Conservation (phyloP, 352 stramenopile genomes). For the Phytophthora hibernalis region DNA sequence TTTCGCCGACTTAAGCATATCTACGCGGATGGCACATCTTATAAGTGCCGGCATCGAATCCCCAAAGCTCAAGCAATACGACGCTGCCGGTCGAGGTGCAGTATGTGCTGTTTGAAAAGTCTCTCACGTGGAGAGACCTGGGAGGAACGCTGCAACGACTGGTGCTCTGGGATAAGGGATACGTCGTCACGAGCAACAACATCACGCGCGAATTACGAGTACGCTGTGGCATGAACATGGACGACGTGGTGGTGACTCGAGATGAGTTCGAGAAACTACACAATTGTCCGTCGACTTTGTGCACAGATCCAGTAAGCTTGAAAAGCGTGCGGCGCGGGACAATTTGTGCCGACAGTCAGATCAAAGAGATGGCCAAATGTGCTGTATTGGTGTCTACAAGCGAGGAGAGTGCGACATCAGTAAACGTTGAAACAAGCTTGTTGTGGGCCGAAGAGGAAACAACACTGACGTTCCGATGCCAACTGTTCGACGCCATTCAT, state of each 20-base stretch:
- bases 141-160: conserved; percentile 58
- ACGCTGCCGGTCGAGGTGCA: conserved; percentile 44
- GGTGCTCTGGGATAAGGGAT: conserved; percentile 64
- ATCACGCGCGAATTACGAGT: conserved; percentile 36
- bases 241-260: conserved; percentile 44
- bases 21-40: conserved; percentile 38
- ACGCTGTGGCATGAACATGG: conserved; percentile 52
- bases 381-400: conserved; percentile 32
- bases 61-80: conserved; percentile 27
- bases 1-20: conserved; percentile 32
- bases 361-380: conserved; percentile 43
- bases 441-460: conserved; percentile 56
- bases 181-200: conserved; percentile 39
- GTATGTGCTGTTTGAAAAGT: conserved; percentile 26
- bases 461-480: conserved; percentile 56
- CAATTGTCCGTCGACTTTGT: conserved; percentile 37
- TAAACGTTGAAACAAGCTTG: conserved; percentile 34
- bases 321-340: conserved; percentile 20
- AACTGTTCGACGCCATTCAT: conserved; percentile 38
- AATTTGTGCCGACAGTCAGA: conserved; percentile 40
- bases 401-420: conserved; percentile 23
- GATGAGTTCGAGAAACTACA: conserved; percentile 37
- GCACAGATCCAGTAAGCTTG: conserved; percentile 21
- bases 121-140: conserved; percentile 45
- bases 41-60: conserved; percentile 39